Evolutionary conservation across 2,329 filamentous ascomycete species (phyloP).

Genomic region (Xylariaceae sp.): DNA sequence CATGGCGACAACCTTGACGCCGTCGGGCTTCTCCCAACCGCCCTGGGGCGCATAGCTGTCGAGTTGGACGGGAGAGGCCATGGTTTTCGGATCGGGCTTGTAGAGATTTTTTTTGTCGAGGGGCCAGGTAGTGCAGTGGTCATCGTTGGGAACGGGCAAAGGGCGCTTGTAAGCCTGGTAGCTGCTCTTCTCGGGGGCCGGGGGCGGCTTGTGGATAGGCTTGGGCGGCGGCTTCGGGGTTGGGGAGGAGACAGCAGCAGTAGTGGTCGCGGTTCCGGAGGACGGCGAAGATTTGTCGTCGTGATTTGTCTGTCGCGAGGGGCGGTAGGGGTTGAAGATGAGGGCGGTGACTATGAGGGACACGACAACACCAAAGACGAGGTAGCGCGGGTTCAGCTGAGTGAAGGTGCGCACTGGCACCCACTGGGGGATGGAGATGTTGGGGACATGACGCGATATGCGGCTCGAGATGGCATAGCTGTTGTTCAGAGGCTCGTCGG

Average conservation of each 20-base stretch:
- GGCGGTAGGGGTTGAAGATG: constrained; percentile 23
- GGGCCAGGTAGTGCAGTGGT: constrained; percentile 31
- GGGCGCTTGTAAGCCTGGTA: constrained; percentile 8
- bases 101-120: constrained; percentile 22
- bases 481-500: constrained; percentile 13
- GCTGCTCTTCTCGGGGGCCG: neutral
- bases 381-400: constrained; percentile 22
- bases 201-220: neutral
- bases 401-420: constrained; percentile 22
- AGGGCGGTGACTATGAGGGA: constrained; percentile 22
- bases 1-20: constrained; percentile 39
- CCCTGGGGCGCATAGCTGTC: constrained; percentile 25
- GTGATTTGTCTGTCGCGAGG: constrained; percentile 12
- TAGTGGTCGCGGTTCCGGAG: neutral
- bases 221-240: neutral
- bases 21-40: constrained; percentile 29
- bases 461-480: constrained; percentile 12
- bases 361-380: constrained; percentile 19
- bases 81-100: constrained; percentile 13
- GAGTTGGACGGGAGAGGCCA: constrained; percentile 13
- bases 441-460: constrained; percentile 21
- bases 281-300: constrained; percentile 10
- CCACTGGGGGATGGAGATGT: constrained; percentile 20
- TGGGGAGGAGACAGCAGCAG: neutral
- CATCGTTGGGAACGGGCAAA: constrained; percentile 5